These are phyloP conservation scores for Posidonia australis DNA, from an alignment of 106 monocot genomes.

Conservation along the genomic window DNA sequence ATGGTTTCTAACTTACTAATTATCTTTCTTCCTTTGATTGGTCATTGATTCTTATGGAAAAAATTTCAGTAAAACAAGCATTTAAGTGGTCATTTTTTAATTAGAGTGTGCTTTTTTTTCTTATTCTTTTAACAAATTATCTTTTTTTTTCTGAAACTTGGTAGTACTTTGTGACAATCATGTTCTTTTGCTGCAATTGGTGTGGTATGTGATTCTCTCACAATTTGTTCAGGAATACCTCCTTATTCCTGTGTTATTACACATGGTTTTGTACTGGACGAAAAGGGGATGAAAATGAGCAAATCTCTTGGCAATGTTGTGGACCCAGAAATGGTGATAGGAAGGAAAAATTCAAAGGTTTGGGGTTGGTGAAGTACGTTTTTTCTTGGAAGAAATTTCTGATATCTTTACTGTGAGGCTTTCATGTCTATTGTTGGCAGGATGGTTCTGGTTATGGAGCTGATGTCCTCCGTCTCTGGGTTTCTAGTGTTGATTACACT, in stretches of 20 bases:
- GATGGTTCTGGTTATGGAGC: conserved; percentile 89
- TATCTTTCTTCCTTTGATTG: too few relatives aligned
- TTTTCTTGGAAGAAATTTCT: background rate
- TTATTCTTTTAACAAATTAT: background rate
- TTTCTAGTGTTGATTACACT: conserved; percentile 95
- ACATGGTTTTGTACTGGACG: conserved; percentile 97
- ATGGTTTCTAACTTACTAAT: too few relatives aligned
- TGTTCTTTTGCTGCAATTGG: background rate
- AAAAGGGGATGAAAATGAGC: conserved; percentile 99
- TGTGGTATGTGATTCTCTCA: background rate
- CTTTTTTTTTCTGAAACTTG: conserved; percentile 1
- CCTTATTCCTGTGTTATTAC: conserved; percentile 90
- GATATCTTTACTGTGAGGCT: background rate
- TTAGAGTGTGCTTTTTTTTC: background rate
- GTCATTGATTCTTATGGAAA: too few relatives aligned
- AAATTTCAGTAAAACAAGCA: too few relatives aligned
- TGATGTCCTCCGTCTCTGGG: conserved; percentile 97
- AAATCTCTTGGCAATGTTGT: conserved; percentile 98
- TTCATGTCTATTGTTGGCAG: conserved; percentile 27
- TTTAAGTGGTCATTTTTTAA: too few relatives aligned
- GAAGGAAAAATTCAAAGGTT: conserved; percentile 69
- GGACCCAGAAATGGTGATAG: conserved; percentile 83
- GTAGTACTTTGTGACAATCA: background rate
- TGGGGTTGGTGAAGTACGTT: background rate
- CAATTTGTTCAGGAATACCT: conserved; percentile 51